These are phyloP conservation scores for Nymphaea thermarum DNA, from an alignment of 164 flowering plant genomes.

Conservation along the genomic window DNA sequence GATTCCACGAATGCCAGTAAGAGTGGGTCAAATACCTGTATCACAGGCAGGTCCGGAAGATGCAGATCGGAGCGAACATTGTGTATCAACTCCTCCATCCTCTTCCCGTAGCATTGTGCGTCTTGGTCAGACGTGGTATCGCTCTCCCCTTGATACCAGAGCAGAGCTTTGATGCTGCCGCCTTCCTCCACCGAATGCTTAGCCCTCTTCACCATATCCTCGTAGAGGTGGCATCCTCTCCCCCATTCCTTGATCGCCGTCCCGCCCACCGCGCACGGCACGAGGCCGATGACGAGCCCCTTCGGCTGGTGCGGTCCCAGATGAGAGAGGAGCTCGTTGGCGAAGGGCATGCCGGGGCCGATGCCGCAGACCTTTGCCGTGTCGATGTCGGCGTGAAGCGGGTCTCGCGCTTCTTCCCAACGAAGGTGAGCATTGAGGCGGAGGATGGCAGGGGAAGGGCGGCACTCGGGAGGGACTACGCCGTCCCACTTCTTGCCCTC, in stretches of 20 bases:
- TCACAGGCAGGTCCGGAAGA: constrained; percentile 46
- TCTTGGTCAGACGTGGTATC: constrained; percentile 33
- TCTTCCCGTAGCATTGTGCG: constrained; percentile 17
- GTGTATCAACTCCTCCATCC: constrained; percentile 10
- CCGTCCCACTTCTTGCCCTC: constrained; percentile 43
- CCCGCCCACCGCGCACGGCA: constrained; percentile 81
- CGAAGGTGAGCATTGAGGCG: constrained; percentile 25
- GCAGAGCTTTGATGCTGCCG: constrained; percentile 33
- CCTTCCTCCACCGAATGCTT: constrained; percentile 29
- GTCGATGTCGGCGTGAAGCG: constrained; percentile 67
- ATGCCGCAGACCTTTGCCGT: constrained; percentile 44
- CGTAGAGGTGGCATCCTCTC: constrained; percentile 36
- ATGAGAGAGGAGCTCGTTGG: constrained; percentile 23
- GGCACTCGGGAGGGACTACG: constrained; percentile 39
- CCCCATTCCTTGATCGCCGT: constrained; percentile 57
- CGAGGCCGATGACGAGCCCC: constrained; percentile 36
- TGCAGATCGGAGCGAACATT: constrained; percentile 50
- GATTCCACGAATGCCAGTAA: neutral
- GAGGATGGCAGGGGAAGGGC: constrained; percentile 32
- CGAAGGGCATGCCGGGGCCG: constrained; percentile 80
- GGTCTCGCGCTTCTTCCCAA: constrained; percentile 62
- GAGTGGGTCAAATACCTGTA: constrained; percentile 37
- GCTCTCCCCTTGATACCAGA: constrained; percentile 86
- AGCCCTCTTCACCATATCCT: constrained; percentile 33
- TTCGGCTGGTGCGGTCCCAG: neutral